Base-by-base conservation (phyloP, 768 basidiomycete genomes). In the Kwoniella sp. region DNA sequence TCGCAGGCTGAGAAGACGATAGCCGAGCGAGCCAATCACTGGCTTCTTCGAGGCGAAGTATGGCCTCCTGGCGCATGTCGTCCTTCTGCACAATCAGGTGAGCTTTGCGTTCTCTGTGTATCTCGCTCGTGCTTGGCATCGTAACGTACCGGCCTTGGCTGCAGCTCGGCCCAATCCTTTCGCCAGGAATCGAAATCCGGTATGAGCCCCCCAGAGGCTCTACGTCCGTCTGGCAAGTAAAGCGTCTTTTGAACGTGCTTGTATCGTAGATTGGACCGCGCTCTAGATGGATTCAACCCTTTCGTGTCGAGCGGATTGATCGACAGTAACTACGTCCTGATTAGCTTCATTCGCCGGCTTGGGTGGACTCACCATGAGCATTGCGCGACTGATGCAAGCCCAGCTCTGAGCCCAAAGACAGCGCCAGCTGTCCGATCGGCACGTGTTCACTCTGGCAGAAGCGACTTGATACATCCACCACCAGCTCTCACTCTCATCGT, bases 401-500 rank as follows among this genome's bases (percentile, higher is more conserved):
- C 74, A 75, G 2, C 62, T 11, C 1, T 53, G 55, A 4, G 63
- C 47, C 72, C 72, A 76, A 1, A 28, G 20, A 1, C 52, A 29
- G 7, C 45, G 25, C 66, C 61, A 66, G 3, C 58, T 62, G 5
- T 28, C 4, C 15, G 50, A 50, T 22, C 4, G 54, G n/a, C 25
- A 51, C 8, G n/a, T 28, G 1, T 22, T 47, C 25, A 54, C n/a
- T 38, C 67, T 30, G 4, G 30, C 5, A 4, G 61, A 45, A 20
- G 67, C 53, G 22, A 75, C 50, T 22, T 52, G 41, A 20, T 63
- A n/a, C 5, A 75, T 63, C 74, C 74, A 78, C 70, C 76, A 74
- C 72, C 74, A 74, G 8, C 61, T 22, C 23, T 57, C 57, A 4
- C 26, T 7, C 23, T 75, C 73, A 30, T 75, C 72, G 17, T n/a